These are phyloP conservation scores for Phtheirospermum japonicum DNA, from an alignment of 257 asterid genomes.

Conservation along the genomic window DNA sequence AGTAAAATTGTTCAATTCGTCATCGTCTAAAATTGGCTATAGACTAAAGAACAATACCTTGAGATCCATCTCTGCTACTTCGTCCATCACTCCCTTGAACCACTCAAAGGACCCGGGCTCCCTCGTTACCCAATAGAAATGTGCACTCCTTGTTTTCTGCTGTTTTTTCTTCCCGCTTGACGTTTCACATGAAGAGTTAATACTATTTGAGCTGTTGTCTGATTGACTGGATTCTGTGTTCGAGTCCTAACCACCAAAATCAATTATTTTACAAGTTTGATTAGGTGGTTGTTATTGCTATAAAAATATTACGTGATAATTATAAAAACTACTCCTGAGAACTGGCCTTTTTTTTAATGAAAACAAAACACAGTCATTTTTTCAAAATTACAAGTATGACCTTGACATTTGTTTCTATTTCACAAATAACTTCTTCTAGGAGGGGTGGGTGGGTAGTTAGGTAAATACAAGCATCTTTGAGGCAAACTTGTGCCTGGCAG, in stretches of 20 bases:
- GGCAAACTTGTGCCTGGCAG: no score
- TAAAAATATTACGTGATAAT: neutral
- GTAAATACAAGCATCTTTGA: no score
- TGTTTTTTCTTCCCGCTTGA: conserved; percentile 52
- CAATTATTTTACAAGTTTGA: conserved; percentile 1
- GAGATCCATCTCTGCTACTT: conserved; percentile 89
- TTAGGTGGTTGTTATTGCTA: neutral
- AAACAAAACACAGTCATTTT: no score
- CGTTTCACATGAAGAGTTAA: conserved; percentile 50
- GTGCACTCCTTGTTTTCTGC: conserved; percentile 59
- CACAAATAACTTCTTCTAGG: no score
- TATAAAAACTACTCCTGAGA: no score
- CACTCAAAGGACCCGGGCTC: conserved; percentile 92
- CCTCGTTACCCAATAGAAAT: conserved; percentile 93
- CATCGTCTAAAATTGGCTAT: neutral
- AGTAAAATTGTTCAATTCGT: neutral
- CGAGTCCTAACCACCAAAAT: conserved; percentile 47
- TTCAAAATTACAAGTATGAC: no score
- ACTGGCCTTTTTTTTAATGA: no score
- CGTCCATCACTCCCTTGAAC: conserved; percentile 95
- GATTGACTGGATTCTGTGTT: conserved; percentile 69
- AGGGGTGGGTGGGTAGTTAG: no score
- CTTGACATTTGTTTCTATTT: no score
- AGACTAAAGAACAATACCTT: conserved; percentile 42
- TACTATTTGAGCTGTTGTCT: conserved; percentile 76